Conservation (phyloP, 805 yeast genomes). For the Candida dajiaensis region DNA sequence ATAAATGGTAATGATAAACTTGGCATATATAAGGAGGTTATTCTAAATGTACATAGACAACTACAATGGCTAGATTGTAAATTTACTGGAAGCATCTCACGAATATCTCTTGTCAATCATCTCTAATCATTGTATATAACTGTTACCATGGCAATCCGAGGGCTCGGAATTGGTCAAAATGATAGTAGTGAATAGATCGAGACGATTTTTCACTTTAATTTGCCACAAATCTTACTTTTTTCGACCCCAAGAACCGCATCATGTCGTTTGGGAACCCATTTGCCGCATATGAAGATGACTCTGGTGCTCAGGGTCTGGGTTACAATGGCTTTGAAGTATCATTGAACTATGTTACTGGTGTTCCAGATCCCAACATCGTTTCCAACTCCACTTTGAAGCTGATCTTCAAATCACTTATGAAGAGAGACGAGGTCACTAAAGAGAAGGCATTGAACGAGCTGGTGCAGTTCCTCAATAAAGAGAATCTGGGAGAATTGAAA, state of each 20-base stretch:
- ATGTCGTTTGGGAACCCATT: slow-evolving; percentile 25
- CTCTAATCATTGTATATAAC: background rate
- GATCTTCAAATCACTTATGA: slow-evolving; percentile 69
- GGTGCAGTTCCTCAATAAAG: slow-evolving; percentile 24
- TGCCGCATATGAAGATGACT: slow-evolving; percentile 8
- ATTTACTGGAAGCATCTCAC: too few species aligned
- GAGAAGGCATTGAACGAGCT: slow-evolving; percentile 70
- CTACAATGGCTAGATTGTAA: background rate
- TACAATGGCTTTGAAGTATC: slow-evolving; percentile 49
- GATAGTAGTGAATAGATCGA: background rate
- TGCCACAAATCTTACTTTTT: background rate
- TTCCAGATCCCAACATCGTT: slow-evolving; percentile 60
- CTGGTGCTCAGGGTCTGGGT: slow-evolving; percentile 28
- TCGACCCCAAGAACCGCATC: background rate
- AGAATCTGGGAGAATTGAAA: slow-evolving; percentile 23
- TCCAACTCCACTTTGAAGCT: slow-evolving; percentile 46
- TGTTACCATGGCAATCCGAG: background rate
- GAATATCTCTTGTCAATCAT: too few species aligned
- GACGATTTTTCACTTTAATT: background rate
- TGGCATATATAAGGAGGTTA: background rate
- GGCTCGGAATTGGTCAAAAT: background rate
- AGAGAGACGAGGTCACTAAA: slow-evolving; percentile 78
- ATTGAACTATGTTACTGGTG: slow-evolving; percentile 67
- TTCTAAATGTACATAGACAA: background rate
- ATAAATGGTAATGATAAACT: background rate